Base-by-base conservation (phyloP, 2,329 filamentous ascomycete genomes). In the Fusarium sterilihyphosum region DNA sequence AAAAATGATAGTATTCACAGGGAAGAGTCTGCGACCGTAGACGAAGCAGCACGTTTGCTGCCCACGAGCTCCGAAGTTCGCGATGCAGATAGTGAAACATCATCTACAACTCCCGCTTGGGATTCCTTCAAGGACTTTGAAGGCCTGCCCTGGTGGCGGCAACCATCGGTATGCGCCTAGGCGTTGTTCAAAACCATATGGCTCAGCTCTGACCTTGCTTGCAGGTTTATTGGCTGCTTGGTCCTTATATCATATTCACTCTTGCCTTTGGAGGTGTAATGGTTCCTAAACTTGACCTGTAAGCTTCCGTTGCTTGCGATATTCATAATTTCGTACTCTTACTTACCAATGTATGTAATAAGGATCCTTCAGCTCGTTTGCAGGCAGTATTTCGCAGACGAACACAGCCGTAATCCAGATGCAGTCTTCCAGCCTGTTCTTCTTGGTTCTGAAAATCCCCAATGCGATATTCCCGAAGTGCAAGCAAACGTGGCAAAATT, bases 261-360 rank as follows among this genome's bases (percentile, higher is more conserved):
- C 85, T 97, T 61, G 95, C 95, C 0, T 96, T 96, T 82, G 96
- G 96, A 38, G 94, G 94, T 65, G 89, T 94, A 12, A 86, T 96
- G 13, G 94, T 98, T 14, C 95, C 96, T 16, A 96, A 93, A 81
- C 87, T 98, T 71, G 97, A 98, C 79, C 84, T 98, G 83, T 90
- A 83, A 81, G 88, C 31, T 47, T 31, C 57, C 41, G 37, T 29
- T 44, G 44, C 24, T 17, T 49, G 54, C 14, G 11, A n/a, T 26
- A 24, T 20, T 41, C 26, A 40, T 17, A 54, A 38, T 53, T 44
- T 17, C 31, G 14, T 35, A 35, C 33, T 35, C 29, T 53, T 52
- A 67, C 67, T 79, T 44, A 79, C 67, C 40, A n/a, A 16, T 64
- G 33, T 74, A 43, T 24, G 38, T n/a, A 41, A 65, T 44, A 57